These are phyloP conservation scores for Bipolaris oryzae DNA, from an alignment of 2,329 filamentous ascomycete genomes.

Conservation along the genomic window DNA sequence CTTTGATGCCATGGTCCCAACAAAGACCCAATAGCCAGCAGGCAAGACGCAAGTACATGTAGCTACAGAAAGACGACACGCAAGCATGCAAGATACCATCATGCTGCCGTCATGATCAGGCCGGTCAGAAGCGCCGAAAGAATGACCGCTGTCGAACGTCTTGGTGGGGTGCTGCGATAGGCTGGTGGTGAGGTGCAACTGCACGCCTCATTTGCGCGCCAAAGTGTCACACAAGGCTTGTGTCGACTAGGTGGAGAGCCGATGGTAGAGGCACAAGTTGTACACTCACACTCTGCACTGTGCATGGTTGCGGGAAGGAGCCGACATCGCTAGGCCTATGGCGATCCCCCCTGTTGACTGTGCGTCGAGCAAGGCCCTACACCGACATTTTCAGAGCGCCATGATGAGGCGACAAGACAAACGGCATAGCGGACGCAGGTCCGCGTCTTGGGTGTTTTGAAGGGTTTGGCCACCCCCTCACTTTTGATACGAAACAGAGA, in stretches of 20 bases:
- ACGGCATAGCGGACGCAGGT: neutral
- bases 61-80: neutral
- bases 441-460: neutral
- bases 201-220: conserved; percentile 17
- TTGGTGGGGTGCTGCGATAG: neutral
- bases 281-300: too few species aligned
- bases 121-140: neutral
- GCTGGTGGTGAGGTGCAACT: conserved; percentile 13
- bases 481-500: neutral
- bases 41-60: neutral
- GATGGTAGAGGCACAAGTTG: conserved; percentile 23
- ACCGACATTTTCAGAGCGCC: conserved; percentile 26
- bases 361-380: conserved; percentile 20
- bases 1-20: neutral
- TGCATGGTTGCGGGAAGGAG: conserved; percentile 18
- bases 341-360: conserved; percentile 18
- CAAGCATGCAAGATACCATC: neutral
- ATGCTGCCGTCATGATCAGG: neutral
- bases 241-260: conserved; percentile 26
- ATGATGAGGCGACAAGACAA: neutral
- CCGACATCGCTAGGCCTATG: conserved; percentile 21
- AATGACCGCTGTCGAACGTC: conserved; percentile 4
- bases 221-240: conserved; percentile 9
- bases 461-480: neutral
- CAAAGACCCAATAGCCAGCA: neutral